Evolutionary conservation across 2,329 filamentous ascomycete species (phyloP).

Genomic region (Phyllosticta paracitricarpa): DNA sequence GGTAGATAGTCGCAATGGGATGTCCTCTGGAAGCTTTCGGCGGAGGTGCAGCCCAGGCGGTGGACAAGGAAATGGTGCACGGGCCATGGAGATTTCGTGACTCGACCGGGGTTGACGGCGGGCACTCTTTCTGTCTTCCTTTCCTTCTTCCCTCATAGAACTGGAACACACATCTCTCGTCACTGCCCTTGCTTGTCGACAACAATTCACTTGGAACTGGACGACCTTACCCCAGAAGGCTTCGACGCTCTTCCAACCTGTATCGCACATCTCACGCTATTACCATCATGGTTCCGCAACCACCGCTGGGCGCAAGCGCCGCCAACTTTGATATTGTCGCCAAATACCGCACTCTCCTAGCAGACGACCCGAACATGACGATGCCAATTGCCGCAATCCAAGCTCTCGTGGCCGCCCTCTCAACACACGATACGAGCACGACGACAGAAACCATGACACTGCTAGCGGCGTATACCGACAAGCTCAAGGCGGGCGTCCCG

Average conservation of each 20-base stretch:
- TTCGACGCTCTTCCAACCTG: not conserved
- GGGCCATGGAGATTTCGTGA: conserved; percentile 7
- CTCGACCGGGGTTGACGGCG: not conserved
- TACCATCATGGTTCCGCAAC: conserved; percentile 3
- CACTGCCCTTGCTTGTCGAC: not conserved
- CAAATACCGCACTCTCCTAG: conserved; percentile 54
- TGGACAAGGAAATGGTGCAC: not conserved
- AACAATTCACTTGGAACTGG: not conserved
- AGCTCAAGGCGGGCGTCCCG: conserved; percentile 66
- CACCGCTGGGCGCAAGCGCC: not conserved
- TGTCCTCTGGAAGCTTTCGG: not conserved
- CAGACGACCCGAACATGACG: conserved; percentile 70
- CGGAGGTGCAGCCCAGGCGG: not conserved
- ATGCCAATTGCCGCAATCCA: conserved; percentile 95
- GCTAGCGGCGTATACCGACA: conserved; percentile 64
- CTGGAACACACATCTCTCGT: not conserved
- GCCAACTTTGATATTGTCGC: conserved; percentile 46
- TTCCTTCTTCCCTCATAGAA: not conserved
- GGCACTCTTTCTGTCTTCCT: not conserved
- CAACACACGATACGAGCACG: conserved; percentile 68
- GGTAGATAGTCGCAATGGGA: too few relatives aligned
- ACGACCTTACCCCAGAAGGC: not conserved
- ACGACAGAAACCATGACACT: conserved; percentile 90
- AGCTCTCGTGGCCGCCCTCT: conserved; percentile 77
- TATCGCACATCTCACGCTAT: not conserved